A percentile compares a stretch with the other conserved stretches of the same genome.
phyloP scores from a whole-genome alignment of 176 grass and related monocot genomes.

The Musa beccarii region DNA sequence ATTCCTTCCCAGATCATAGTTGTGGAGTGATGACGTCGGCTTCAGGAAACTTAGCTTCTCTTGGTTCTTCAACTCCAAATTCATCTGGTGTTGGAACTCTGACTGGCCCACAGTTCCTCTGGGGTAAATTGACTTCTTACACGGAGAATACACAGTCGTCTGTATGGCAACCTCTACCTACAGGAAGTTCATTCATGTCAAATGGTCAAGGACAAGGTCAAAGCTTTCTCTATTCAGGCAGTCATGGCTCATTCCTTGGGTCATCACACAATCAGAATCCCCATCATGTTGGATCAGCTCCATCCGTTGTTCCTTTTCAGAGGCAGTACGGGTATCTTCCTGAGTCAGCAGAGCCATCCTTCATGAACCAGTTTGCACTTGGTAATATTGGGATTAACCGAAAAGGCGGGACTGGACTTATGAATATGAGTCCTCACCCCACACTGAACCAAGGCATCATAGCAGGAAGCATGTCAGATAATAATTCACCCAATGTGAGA shows the following conservation, averaged over 20 bases:
- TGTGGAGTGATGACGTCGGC: slow-evolving; percentile 25
- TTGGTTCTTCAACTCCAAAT: slow-evolving; percentile 27
- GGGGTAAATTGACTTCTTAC: slow-evolving; percentile 30
- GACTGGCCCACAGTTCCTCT: slow-evolving; percentile 31
- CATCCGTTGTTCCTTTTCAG: slow-evolving; percentile 33
- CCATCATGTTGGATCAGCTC: slow-evolving; percentile 40
- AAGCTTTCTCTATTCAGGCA: slow-evolving; percentile 16
- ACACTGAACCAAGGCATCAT: slow-evolving; percentile 14
- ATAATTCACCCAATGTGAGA: slow-evolving; percentile 22
- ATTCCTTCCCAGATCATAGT: slow-evolving; percentile 36
- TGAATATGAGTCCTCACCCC: slow-evolving; percentile 17
- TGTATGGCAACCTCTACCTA: slow-evolving; percentile 20
- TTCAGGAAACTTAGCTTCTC: slow-evolving; percentile 13
- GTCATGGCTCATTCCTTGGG: slow-evolving; percentile 22
- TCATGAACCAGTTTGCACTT: slow-evolving; percentile 30
- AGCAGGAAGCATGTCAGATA: slow-evolving; percentile 21
- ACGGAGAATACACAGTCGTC: slow-evolving; percentile 18
- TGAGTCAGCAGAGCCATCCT: slow-evolving; percentile 26
- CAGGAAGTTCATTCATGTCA: slow-evolving; percentile 23
- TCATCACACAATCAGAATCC: slow-evolving; percentile 14
- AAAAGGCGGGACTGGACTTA: slow-evolving; percentile 24
- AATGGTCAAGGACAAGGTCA: slow-evolving; percentile 25
- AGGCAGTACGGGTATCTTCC: slow-evolving; percentile 31
- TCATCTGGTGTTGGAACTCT: slow-evolving; percentile 33
- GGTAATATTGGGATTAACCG: slow-evolving; percentile 22